Evolutionary conservation across 352 stramenopile genomes (phyloP).

Genomic region (Achlya hypogyna): DNA sequence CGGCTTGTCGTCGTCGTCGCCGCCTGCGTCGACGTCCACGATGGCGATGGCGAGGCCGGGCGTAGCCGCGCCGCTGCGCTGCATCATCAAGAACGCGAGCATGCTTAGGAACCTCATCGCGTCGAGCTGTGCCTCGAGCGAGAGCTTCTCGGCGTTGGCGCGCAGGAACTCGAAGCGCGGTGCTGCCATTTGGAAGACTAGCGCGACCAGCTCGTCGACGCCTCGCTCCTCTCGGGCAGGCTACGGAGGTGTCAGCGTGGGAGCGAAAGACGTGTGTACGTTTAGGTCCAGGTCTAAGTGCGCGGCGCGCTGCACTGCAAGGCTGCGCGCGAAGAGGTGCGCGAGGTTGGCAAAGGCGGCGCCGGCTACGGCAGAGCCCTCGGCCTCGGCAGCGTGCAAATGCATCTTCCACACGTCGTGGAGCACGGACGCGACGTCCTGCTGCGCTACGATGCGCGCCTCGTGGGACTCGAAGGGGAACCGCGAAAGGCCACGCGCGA

Average conservation of each 20-base stretch:
- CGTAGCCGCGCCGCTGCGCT: slow-evolving; percentile 50
- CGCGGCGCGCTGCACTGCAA: slow-evolving; percentile 26
- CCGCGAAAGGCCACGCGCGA: slow-evolving; percentile 43
- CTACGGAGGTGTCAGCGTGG: not conserved
- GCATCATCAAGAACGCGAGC: slow-evolving; percentile 81
- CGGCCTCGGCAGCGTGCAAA: slow-evolving; percentile 43
- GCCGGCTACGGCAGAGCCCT: slow-evolving; percentile 25
- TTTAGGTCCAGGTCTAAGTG: not conserved
- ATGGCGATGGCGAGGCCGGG: slow-evolving; percentile 58
- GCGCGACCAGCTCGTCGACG: slow-evolving; percentile 51
- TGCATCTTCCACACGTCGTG: slow-evolving; percentile 77
- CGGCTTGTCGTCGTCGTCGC: slow-evolving; percentile 39
- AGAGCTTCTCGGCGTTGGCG: slow-evolving; percentile 32
- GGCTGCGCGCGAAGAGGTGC: slow-evolving; percentile 29
- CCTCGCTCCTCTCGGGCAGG: slow-evolving; percentile 19
- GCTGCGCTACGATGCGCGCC: slow-evolving; percentile 64
- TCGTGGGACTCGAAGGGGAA: slow-evolving; percentile 82
- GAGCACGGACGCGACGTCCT: slow-evolving; percentile 68
- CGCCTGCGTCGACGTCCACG: slow-evolving; percentile 44
- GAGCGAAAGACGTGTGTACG: not conserved
- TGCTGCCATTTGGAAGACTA: slow-evolving; percentile 57
- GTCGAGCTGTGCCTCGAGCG: slow-evolving; percentile 51
- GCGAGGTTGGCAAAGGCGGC: slow-evolving; percentile 55
- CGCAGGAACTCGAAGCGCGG: slow-evolving; percentile 45
- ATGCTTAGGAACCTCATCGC: slow-evolving; percentile 55